phyloP scores from a whole-genome alignment of 164 flowering plant species.

The Sextonia rubra region DNA sequence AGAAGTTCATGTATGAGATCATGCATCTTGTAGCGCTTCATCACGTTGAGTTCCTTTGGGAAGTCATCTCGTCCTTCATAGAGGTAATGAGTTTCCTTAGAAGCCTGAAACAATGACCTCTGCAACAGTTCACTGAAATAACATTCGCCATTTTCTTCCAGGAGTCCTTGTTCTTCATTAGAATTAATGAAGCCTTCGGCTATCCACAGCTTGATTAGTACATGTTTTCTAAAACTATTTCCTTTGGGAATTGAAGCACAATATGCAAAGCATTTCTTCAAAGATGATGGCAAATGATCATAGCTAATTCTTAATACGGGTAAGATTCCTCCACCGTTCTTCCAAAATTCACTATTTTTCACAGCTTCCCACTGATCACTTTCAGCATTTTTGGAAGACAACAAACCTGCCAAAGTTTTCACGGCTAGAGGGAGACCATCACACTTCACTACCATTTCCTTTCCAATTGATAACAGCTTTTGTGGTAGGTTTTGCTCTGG shows the following conservation, averaged over 20 bases:
- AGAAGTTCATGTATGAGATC: conserved; percentile 12
- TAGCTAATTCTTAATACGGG: conserved; percentile 18
- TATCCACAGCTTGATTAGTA: conserved; percentile 14
- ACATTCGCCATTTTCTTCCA: conserved; percentile 4
- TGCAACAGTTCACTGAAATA: conserved; percentile 2
- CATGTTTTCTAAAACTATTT: not conserved
- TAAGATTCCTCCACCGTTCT: not conserved
- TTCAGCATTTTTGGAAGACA: not conserved
- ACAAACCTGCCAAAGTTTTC: conserved; percentile 6
- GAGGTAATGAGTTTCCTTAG: not conserved
- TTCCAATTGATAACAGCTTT: not conserved
- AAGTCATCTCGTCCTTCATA: too few relatives aligned
- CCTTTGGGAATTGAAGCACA: conserved; percentile 19
- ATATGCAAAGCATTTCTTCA: conserved; percentile 17
- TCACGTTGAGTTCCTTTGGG: too few relatives aligned
- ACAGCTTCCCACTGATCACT: conserved; percentile 9
- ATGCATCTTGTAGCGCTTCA: conserved; percentile 5
- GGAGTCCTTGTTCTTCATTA: not conserved
- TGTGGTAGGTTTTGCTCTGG: not conserved
- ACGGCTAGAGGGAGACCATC: conserved; percentile 13
- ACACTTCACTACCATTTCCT: conserved; percentile 10
- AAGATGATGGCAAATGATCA: conserved; percentile 14
- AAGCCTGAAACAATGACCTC: conserved; percentile 10
- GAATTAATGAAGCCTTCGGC: conserved; percentile 15
- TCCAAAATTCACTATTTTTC: conserved; percentile 10